Percentiles rank a stretch among this genome's conserved stretches.
Conservation (phyloP, 106 monocot genomes). For the Apostasia ramifera region DNA sequence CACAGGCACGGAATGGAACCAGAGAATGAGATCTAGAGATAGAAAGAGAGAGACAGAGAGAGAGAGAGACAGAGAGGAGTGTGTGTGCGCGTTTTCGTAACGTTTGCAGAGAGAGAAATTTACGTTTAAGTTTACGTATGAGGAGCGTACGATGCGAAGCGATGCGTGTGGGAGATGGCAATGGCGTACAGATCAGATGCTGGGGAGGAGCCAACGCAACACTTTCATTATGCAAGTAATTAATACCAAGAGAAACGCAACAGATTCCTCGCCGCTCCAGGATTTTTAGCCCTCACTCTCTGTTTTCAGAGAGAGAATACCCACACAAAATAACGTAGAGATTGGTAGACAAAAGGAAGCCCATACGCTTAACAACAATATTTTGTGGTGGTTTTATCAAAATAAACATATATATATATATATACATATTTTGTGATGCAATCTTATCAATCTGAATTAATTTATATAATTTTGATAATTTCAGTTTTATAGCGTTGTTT, state of each 20-base stretch:
- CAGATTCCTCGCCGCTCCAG: not conserved
- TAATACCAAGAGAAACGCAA: not conserved
- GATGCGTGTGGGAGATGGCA: constrained; percentile 2
- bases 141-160: not conserved
- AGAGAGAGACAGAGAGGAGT: not conserved
- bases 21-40: not conserved
- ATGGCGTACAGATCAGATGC: not conserved
- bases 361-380: too few relatives aligned
- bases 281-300: too few relatives aligned
- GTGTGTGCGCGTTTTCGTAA: too few relatives aligned
- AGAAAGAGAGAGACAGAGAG: not conserved
- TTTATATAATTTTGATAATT: too few relatives aligned
- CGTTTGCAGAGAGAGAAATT: not conserved
- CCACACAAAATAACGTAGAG: too few relatives aligned
- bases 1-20: constrained; percentile 1
- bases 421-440: too few relatives aligned
- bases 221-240: not conserved
- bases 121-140: constrained; percentile 1
- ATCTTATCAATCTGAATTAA: too few relatives aligned
- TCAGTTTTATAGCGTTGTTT: too few relatives aligned
- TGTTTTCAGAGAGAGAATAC: too few relatives aligned
- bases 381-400: too few relatives aligned
- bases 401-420: too few relatives aligned
- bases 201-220: not conserved
- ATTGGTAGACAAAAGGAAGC: too few relatives aligned